Percentiles rank a stretch among this genome's conserved stretches.
Conservation (phyloP, 495 filamentous ascomycete species). For the Neurospora sublineolata region DNA sequence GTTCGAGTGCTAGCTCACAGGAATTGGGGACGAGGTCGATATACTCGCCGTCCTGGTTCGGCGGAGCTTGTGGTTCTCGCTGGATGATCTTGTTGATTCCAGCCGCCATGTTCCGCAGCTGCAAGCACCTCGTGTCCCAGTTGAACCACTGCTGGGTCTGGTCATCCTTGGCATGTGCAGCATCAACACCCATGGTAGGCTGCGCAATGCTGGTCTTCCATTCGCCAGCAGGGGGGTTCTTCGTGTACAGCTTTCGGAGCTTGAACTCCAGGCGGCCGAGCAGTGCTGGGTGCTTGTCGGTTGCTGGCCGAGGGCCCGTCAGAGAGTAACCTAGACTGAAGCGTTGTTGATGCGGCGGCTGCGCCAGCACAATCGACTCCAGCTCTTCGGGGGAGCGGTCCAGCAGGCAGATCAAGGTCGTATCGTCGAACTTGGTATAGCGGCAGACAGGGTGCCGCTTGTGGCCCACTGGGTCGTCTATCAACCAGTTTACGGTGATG, state of each 20-base stretch:
- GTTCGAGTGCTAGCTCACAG: slow-evolving; percentile 20
- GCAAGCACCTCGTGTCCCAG: background rate
- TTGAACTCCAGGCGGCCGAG: background rate
- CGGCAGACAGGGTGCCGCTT: background rate
- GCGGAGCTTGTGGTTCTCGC: background rate
- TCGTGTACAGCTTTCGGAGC: background rate
- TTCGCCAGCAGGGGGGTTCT: background rate
- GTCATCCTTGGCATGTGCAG: background rate
- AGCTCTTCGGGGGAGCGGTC: slow-evolving; percentile 1
- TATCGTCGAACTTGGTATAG: slow-evolving; percentile 10
- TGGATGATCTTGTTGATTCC: background rate
- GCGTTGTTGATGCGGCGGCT: slow-evolving; percentile 26
- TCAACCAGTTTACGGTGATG: slow-evolving; percentile 1
- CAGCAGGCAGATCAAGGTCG: slow-evolving; percentile 13
- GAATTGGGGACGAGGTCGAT: slow-evolving; percentile 8
- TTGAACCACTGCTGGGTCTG: background rate
- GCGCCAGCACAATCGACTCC: slow-evolving; percentile 8
- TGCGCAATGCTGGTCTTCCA: background rate
- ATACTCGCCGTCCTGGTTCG: too few relatives aligned
- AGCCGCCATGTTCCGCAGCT: background rate
- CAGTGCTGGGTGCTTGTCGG: background rate
- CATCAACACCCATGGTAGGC: background rate
- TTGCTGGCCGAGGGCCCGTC: background rate
- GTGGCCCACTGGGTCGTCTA: background rate
- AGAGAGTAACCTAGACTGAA: slow-evolving; percentile 10